A percentile compares a stretch with the other conserved stretches of the same genome.
These are phyloP conservation scores for Aethionema arabicum DNA, from an alignment of 345 rosid genomes.

Conservation along the genomic window DNA sequence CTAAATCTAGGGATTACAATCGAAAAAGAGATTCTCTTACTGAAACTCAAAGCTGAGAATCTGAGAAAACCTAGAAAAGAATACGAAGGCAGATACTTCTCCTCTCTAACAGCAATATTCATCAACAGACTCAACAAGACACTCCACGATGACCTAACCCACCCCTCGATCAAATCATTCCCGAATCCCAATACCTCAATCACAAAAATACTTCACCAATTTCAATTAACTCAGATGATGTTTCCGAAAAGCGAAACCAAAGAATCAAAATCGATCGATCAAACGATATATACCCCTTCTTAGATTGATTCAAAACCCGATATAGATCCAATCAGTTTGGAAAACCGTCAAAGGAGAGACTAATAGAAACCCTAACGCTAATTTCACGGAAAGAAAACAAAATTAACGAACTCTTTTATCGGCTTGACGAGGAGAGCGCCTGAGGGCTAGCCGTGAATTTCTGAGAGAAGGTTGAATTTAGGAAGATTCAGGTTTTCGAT, in stretches of 20 bases:
- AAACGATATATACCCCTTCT: not conserved
- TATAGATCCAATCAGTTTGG: slow-evolving; percentile 2
- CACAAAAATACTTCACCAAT: slow-evolving; percentile 10
- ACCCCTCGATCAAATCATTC: slow-evolving; percentile 27
- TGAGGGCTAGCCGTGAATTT: slow-evolving; percentile 19
- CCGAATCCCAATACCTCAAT: not conserved
- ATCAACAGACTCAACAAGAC: slow-evolving; percentile 50
- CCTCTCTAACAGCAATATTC: slow-evolving; percentile 54
- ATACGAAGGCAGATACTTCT: slow-evolving; percentile 57
- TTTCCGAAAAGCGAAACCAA: slow-evolving; percentile 8
- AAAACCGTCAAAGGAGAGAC: slow-evolving; percentile 3
- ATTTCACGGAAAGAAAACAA: slow-evolving; percentile 7
- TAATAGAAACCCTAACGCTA: slow-evolving; percentile 14
- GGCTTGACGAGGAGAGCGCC: slow-evolving; percentile 18
- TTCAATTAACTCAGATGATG: slow-evolving; percentile 31
- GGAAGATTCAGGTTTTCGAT: slow-evolving; percentile 24
- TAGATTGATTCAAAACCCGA: not conserved
- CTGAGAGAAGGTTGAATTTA: slow-evolving; percentile 19
- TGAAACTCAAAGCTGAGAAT: slow-evolving; percentile 44
- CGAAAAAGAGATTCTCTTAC: slow-evolving; percentile 31
- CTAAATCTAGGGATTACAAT: slow-evolving; percentile 68
- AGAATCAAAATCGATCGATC: slow-evolving; percentile 5
- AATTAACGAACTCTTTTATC: not conserved
- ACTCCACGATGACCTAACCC: slow-evolving; percentile 25
- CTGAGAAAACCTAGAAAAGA: slow-evolving; percentile 60